phyloP scores from a whole-genome alignment of 176 grass and related monocot species.

The Carex littledalei region DNA sequence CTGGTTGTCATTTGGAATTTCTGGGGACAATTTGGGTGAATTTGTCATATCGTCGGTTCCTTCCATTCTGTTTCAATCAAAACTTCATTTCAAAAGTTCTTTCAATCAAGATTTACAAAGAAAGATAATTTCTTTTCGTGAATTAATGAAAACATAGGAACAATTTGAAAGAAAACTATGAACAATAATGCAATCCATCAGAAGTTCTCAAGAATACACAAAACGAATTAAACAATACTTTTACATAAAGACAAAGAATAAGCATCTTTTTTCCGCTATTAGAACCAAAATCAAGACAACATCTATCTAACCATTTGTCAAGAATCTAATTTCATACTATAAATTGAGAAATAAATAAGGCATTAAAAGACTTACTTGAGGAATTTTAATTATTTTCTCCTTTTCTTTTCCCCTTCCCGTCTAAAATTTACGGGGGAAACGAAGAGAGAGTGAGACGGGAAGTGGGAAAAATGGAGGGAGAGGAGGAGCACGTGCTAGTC shows the following conservation, averaged over 20 bases:
- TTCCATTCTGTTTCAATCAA: conserved; percentile 34
- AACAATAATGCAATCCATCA: not conserved
- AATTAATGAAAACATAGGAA: not conserved
- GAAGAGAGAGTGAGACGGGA: not conserved
- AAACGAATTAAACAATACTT: not conserved
- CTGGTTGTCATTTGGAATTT: not conserved
- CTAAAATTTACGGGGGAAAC: conserved; percentile 10
- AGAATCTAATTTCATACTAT: not conserved
- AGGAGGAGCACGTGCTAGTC: conserved; percentile 1
- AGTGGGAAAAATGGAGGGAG: not conserved
- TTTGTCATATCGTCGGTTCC: conserved; percentile 15
- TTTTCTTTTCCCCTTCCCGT: not conserved
- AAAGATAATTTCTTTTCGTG: not conserved
- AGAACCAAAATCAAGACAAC: not conserved
- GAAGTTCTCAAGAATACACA: not conserved
- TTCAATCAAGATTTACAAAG: not conserved
- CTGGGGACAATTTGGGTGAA: not conserved
- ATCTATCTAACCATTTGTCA: not conserved
- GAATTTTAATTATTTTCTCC: not conserved
- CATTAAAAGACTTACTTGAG: conserved; percentile 20
- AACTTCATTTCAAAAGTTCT: not conserved
- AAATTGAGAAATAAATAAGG: not conserved
- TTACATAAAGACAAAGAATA: not conserved
- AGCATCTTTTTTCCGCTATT: not conserved
- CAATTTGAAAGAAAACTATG: not conserved